Evolutionary conservation across 768 basidiomycete genomes (phyloP).

Genomic region (Lentinula sp.): DNA sequence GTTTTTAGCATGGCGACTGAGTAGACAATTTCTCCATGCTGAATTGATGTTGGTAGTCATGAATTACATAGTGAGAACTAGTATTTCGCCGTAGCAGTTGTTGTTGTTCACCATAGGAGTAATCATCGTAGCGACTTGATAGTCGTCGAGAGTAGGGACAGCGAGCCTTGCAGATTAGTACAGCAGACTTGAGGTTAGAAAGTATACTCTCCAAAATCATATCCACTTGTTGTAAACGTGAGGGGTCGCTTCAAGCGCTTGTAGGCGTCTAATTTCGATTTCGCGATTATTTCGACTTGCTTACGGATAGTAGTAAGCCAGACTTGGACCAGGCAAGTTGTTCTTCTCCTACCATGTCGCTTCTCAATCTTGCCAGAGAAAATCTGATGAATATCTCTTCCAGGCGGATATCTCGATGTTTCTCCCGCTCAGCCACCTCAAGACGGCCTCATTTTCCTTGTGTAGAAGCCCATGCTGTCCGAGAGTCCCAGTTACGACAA

Average conservation of each 20-base stretch:
- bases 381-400: neutral
- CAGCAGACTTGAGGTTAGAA: neutral
- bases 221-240: neutral
- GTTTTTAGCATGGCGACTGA: neutral
- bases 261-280: neutral
- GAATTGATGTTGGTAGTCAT: too few species aligned
- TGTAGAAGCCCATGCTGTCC: conserved; percentile 73
- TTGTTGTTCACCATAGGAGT: too few species aligned
- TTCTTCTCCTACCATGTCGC: neutral
- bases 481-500: conserved; percentile 50
- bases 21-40: too few species aligned
- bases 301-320: neutral
- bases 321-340: neutral
- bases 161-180: too few species aligned
- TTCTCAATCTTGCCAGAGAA: neutral
- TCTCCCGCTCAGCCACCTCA: conserved; percentile 4
- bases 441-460: conserved; percentile 53
- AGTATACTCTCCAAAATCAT: neutral
- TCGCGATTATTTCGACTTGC: neutral
- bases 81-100: too few species aligned
- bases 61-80: too few species aligned
- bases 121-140: too few species aligned
- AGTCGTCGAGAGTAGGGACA: too few species aligned
- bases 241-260: neutral
- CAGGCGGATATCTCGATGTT: neutral